Conservation (phyloP, 768 basidiomycete genomes). For the Boletus sp. region DNA sequence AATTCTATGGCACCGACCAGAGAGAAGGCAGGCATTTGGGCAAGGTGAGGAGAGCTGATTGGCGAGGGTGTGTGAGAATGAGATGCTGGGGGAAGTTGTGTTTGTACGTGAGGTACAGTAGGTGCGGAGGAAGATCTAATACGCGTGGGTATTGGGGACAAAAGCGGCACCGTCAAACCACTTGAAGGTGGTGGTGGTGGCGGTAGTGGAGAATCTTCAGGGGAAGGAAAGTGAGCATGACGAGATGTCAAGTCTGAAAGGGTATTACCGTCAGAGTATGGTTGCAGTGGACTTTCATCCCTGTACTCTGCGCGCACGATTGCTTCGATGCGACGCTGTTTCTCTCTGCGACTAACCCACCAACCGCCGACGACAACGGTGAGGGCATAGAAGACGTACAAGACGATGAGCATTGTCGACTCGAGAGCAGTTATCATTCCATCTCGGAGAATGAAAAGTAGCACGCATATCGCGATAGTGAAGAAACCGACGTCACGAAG, state of each 20-base stretch:
- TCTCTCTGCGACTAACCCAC: slow-evolving; percentile 62
- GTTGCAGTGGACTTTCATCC: slow-evolving; percentile 41
- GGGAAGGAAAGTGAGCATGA: slow-evolving; percentile 3
- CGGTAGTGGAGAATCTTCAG: slow-evolving; percentile 9
- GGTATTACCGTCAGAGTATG: slow-evolving; percentile 64
- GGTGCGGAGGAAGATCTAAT: slow-evolving; percentile 39
- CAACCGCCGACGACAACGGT: slow-evolving; percentile 76
- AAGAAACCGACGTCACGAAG: slow-evolving; percentile 95
- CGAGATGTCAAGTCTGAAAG: slow-evolving; percentile 11
- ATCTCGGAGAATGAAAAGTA: slow-evolving; percentile 78
- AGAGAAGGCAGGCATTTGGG: slow-evolving; percentile 79
- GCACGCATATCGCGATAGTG: slow-evolving; percentile 70
- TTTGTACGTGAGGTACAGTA: slow-evolving; percentile 36
- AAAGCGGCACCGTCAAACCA: slow-evolving; percentile 17
- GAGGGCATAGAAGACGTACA: slow-evolving; percentile 76
- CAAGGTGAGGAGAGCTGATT: slow-evolving; percentile 35
- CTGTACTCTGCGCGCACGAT: slow-evolving; percentile 58
- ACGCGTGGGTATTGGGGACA: slow-evolving; percentile 35
- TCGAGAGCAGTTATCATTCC: slow-evolving; percentile 68
- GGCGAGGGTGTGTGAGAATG: slow-evolving; percentile 50
- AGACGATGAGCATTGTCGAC: slow-evolving; percentile 60
- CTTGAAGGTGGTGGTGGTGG: not conserved
- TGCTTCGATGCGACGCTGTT: slow-evolving; percentile 44
- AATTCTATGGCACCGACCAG: slow-evolving; percentile 96
- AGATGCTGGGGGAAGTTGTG: slow-evolving; percentile 40